phyloP scores from a whole-genome alignment of 768 basidiomycete species.

The Baorangia bicolor region DNA sequence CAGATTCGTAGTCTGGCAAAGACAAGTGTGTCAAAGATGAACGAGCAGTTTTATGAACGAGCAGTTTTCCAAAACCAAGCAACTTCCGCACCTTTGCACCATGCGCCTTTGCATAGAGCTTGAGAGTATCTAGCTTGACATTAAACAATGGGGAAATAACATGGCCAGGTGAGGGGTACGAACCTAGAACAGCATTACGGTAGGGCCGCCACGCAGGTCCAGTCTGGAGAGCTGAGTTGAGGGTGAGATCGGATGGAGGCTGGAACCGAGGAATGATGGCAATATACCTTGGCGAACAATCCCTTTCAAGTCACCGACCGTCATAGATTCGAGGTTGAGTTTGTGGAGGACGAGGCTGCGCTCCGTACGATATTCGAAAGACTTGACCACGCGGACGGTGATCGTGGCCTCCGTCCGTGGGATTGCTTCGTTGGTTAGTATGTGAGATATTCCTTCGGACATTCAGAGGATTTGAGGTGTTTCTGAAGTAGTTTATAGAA shows the following conservation, averaged over 20 bases:
- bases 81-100: slow-evolving; percentile 72
- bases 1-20: slow-evolving; percentile 82
- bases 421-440: slow-evolving; percentile 61
- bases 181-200: slow-evolving; percentile 68
- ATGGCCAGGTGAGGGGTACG: neutral
- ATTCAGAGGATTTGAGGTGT: slow-evolving; percentile 15
- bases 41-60: neutral
- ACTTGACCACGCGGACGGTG: slow-evolving; percentile 92
- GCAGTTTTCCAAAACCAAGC: neutral
- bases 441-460: slow-evolving; percentile 39
- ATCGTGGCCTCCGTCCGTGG: slow-evolving; percentile 79
- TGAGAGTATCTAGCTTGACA: slow-evolving; percentile 73
- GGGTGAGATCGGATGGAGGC: slow-evolving; percentile 6
- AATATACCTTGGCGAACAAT: slow-evolving; percentile 60
- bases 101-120: slow-evolving; percentile 92
- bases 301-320: slow-evolving; percentile 78
- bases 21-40: neutral
- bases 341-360: slow-evolving; percentile 81
- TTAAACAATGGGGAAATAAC: neutral
- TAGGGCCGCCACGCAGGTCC: slow-evolving; percentile 89
- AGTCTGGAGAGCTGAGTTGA: slow-evolving; percentile 59
- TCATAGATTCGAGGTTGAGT: slow-evolving; percentile 75
- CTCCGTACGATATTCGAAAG: slow-evolving; percentile 89
- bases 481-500: neutral
- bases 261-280: neutral